Evolutionary conservation across 2,329 filamentous ascomycete species (phyloP), one percentile per base, ranked within the genome.

Genomic region (Fusarium humuli): DNA sequence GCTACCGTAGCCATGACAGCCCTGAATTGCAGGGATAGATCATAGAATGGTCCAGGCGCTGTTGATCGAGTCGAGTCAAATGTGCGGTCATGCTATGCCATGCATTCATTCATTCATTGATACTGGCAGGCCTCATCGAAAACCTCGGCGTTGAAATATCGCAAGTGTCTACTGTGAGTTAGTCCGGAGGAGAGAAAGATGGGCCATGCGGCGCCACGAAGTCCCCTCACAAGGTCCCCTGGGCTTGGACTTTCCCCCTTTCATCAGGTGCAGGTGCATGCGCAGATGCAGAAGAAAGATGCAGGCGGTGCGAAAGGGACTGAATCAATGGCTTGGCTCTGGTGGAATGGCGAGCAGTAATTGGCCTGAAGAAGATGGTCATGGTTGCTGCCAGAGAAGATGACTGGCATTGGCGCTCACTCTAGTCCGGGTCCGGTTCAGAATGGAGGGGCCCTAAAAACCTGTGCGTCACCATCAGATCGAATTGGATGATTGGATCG

Each of bases 391-490:
- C 72, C 69, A 75, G 69, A 72, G 70, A 59, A 65, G 65, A 75
- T 75, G 73, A 75, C 73, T 75, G 73, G 73, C 73, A 75, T 75
- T 75, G 71, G 69, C 72, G 73, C 71, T 72, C 56, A 66, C 63
- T 69, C 73, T 75, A 75, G 64, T 66, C 73, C 65, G 53, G 68
- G 67, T 73, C 68, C 73, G 65, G 72, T 45, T 48, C 69, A 70
- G 46, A 67, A 63, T 69, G 59, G 69, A 74, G 70, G 69, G 63
- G 63, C 64, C 65, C 68, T 66, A 69, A 69, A 74, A 75, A 63
- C 69, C 73, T 75, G 73, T 75, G 73, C 73, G 73, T 75, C 73
- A 75, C 73, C 69, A 60, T 70, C 69, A 75, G 73, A 75, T 75
- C 73, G 64, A 75, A 72, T 73, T 75, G 63, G 71, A 67, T 73